A percentile compares a stretch with the other conserved stretches of the same genome.
Conservation (phyloP, 257 asterid species). For the Cordia subcordata region DNA sequence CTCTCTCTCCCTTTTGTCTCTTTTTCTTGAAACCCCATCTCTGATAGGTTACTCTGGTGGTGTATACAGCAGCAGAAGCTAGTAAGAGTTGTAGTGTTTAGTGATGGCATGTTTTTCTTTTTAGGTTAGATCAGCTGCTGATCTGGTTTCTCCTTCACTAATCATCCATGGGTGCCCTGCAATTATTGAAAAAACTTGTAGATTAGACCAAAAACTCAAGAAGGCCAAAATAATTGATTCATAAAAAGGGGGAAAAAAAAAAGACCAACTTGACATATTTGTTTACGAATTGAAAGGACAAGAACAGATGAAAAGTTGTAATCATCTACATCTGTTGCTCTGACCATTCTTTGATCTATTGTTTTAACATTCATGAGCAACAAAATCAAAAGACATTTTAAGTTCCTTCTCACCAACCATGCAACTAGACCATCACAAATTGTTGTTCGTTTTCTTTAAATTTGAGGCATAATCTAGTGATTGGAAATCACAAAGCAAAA, state of each 20-base stretch:
- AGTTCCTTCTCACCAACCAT: background rate
- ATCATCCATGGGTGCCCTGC: slow-evolving; percentile 44
- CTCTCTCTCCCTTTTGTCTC: slow-evolving; percentile 1
- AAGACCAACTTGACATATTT: background rate
- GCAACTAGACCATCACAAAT: background rate
- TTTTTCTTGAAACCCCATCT: slow-evolving; percentile 8
- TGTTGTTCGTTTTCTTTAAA: no score
- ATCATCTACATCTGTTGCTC: no score
- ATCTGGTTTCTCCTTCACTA: slow-evolving; percentile 28
- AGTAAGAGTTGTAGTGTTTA: background rate
- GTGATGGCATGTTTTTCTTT: no score
- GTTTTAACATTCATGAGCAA: no score
- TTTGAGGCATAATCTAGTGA: no score
- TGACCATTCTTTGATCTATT: no score
- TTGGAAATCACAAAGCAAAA: no score
- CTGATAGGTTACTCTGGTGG: background rate
- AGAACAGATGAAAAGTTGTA: background rate
- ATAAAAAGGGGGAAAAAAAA: no score
- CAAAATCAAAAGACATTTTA: no score
- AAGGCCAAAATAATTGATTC: no score
- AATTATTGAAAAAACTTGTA: background rate
- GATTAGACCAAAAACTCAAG: background rate
- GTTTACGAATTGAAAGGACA: background rate
- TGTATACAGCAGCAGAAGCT: slow-evolving; percentile 7
- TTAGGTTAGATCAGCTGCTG: slow-evolving; percentile 22